Evolutionary conservation across 2,329 filamentous ascomycete species (phyloP).

Genomic region (Cladosporium sp.): DNA sequence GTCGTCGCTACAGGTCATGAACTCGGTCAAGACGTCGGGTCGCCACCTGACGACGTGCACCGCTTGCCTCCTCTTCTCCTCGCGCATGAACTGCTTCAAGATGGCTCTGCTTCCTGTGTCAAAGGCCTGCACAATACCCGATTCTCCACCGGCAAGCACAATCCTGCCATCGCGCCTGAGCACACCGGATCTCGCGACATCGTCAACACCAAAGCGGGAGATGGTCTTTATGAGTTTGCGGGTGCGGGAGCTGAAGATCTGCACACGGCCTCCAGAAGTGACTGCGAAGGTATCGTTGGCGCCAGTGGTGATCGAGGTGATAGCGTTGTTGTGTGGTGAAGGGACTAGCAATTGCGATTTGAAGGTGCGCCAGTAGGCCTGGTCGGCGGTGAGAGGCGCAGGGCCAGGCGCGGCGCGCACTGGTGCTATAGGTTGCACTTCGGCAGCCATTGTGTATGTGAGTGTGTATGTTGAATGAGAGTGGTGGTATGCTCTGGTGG

Average conservation of each 20-base stretch:
- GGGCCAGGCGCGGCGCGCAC: slow-evolving; percentile 82
- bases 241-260: slow-evolving; percentile 90
- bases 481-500: background rate
- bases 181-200: slow-evolving; percentile 85
- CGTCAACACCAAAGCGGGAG: slow-evolving; percentile 75
- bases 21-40: slow-evolving; percentile 73
- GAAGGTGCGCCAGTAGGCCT: slow-evolving; percentile 95
- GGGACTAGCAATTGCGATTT: slow-evolving; percentile 87
- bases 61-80: slow-evolving; percentile 72
- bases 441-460: slow-evolving; percentile 69
- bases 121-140: slow-evolving; percentile 90
- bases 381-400: slow-evolving; percentile 82
- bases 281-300: slow-evolving; percentile 76
- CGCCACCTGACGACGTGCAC: slow-evolving; percentile 92
- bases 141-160: slow-evolving; percentile 86
- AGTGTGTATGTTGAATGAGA: background rate
- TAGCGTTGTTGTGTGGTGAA: slow-evolving; percentile 83
- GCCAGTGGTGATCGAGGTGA: slow-evolving; percentile 72
- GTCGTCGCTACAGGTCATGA: slow-evolving; percentile 91
- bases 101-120: slow-evolving; percentile 88
- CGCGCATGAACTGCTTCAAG: slow-evolving; percentile 80
- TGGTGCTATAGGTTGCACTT: slow-evolving; percentile 76
- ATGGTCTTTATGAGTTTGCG: slow-evolving; percentile 93
- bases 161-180: slow-evolving; percentile 86
- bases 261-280: slow-evolving; percentile 89